Percentiles rank a stretch among this genome's conserved stretches.
Conservation (phyloP, 2,329 filamentous ascomycete species). For the Fusarium buharicum region DNA sequence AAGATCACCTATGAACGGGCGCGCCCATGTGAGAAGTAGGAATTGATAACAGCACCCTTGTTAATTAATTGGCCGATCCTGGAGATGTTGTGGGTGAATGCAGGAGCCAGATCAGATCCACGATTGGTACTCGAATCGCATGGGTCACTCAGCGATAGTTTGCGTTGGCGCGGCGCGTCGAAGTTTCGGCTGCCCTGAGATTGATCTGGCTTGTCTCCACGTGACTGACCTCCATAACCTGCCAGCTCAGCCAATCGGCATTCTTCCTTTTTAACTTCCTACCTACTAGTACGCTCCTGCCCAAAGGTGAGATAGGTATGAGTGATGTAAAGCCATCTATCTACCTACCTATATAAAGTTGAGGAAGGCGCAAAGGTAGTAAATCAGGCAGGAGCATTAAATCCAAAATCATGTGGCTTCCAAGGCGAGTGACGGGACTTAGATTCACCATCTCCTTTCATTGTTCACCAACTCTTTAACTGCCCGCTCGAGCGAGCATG, state of each 20-base stretch:
- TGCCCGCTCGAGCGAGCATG: neutral
- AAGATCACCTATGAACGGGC: constrained; percentile 5
- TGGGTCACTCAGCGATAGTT: constrained; percentile 27
- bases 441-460: neutral
- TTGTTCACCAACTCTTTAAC: neutral
- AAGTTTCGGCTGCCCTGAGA: constrained; percentile 20
- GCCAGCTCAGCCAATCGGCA: constrained; percentile 7
- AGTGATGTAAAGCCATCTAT: neutral
- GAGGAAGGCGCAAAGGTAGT: too few relatives aligned
- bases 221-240: constrained; percentile 6
- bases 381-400: neutral
- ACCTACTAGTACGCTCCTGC: neutral
- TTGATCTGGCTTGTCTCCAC: constrained; percentile 28
- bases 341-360: too few relatives aligned
- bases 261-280: constrained; percentile 5
- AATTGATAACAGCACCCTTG: neutral
- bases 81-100: constrained; percentile 22
- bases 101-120: constrained; percentile 24
- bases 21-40: constrained; percentile 11
- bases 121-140: constrained; percentile 33
- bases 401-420: neutral
- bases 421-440: neutral
- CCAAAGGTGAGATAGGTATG: neutral
- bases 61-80: constrained; percentile 9
- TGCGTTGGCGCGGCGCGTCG: constrained; percentile 37